Evolutionary conservation across 306 rosid genomes (phyloP).

Genomic region (Myrica gale): DNA sequence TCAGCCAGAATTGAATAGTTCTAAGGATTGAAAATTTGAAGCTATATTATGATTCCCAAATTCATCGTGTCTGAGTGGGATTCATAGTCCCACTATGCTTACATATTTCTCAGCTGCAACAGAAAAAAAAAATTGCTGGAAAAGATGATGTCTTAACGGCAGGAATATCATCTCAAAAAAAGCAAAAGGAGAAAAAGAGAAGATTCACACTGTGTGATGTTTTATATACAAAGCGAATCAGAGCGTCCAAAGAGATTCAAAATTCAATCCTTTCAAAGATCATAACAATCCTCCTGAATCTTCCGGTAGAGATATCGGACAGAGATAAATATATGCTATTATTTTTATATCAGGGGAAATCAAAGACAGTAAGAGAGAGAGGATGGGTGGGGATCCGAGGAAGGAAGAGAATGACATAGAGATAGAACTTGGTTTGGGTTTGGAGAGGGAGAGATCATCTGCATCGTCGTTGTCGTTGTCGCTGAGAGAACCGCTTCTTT

Average conservation of each 20-base stretch:
- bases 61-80: not conserved
- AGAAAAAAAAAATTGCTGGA: constrained; percentile 33
- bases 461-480: not conserved
- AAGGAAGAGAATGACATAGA: not conserved
- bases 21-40: not conserved
- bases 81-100: constrained; percentile 24
- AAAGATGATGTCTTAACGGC: constrained; percentile 28
- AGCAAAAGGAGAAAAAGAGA: no score
- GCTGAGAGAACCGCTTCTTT: constrained; percentile 46
- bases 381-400: constrained; percentile 2
- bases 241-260: no score
- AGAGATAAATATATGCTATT: not conserved
- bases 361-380: no score
- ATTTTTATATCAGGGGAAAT: no score
- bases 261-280: no score
- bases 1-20: not conserved
- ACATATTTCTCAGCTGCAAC: constrained; percentile 40
- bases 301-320: not conserved
- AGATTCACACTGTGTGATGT: no score
- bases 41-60: not conserved
- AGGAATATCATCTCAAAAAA: constrained; percentile 18
- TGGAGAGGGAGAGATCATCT: constrained; percentile 26
- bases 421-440: constrained; percentile 16
- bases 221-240: no score
- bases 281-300: not conserved